Conservation (phyloP, 2,329 filamentous ascomycete genomes). For the Pyrenophora seminiperda region DNA sequence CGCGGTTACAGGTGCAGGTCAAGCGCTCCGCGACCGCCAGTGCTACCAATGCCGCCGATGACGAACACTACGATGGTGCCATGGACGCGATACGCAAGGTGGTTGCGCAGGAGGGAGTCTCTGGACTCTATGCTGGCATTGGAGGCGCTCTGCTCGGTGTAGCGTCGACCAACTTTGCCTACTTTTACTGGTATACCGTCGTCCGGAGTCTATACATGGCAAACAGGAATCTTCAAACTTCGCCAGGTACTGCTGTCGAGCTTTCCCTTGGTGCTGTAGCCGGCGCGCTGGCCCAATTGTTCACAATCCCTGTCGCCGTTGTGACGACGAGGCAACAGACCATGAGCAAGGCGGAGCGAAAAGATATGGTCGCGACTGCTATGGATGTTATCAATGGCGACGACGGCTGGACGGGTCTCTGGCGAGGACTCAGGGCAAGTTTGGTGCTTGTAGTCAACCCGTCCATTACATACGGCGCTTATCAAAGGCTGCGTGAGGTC, state of each 20-base stretch:
- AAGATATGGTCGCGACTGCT: slow-evolving; percentile 84
- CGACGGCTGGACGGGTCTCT: slow-evolving; percentile 86
- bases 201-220: slow-evolving; percentile 79
- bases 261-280: slow-evolving; percentile 83
- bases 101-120: slow-evolving; percentile 74
- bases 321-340: slow-evolving; percentile 97
- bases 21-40: slow-evolving; percentile 59
- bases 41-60: slow-evolving; percentile 52
- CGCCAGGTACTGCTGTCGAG: slow-evolving; percentile 81
- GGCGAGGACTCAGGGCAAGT: slow-evolving; percentile 94
- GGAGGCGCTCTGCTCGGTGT: slow-evolving; percentile 85
- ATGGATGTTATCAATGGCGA: slow-evolving; percentile 87
- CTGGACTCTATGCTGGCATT: slow-evolving; percentile 88
- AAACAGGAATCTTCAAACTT: slow-evolving; percentile 60
- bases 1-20: slow-evolving; percentile 91
- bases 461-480: slow-evolving; percentile 96
- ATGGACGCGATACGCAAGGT: slow-evolving; percentile 90
- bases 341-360: slow-evolving; percentile 80
- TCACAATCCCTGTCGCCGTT: slow-evolving; percentile 95
- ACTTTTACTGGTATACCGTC: slow-evolving; percentile 98
- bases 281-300: slow-evolving; percentile 89
- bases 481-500: slow-evolving; percentile 80
- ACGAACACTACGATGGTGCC: slow-evolving; percentile 82
- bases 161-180: slow-evolving; percentile 97
- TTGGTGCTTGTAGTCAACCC: slow-evolving; percentile 95